Evolutionary conservation across 2,329 filamentous ascomycete genomes (phyloP), one percentile per base, ranked within the genome.

Genomic region (Neofusicoccum laricinum): DNA sequence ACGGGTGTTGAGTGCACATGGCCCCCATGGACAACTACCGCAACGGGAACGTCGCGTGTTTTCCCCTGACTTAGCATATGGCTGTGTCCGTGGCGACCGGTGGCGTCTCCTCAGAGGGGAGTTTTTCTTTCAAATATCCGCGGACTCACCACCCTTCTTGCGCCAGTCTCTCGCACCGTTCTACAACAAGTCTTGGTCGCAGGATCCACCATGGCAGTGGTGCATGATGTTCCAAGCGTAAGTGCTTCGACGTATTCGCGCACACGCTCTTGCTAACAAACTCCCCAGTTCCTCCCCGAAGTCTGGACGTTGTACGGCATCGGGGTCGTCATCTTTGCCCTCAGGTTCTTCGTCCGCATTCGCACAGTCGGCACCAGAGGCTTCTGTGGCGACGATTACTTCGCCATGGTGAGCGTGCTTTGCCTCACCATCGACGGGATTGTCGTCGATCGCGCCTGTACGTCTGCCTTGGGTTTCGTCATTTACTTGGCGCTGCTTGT

Each of bases 371-470:
- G 78, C 1, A 55, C 73, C 32, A 70, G 71, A 17, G 72, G 76
- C 1, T 68, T 79, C 2, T 71, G 75, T 30, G 75, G 78, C 10
- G 79, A 81, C 66, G 78, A 80, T 62, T 73, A 75, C 14, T 72
- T 79, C 40, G 69, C 73, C 0, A 21, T 76, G 12, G 59, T 76
- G 17, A 21, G 17, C 19, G 45, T 48, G 17, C 11, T 48, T 21
- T 25, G n/a, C 17, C 45, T 48, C 11, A 48, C 45, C 7, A 48
- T 48, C 19, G 45, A 48, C 12, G 45, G 45, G 11, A 48, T 48
- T 21, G 45, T 48, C 12, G 45, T 48, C 17, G 45, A 48, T 21
- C 45, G 19, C 10, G 45, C 45, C 45, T 21, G 45, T 48, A 48
- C 19, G 45, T 30, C 45, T 48, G 17, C 19, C 17, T 12, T 48